Base-by-base conservation (phyloP, 2,329 filamentous ascomycete species). In the Talaromyces sp. region DNA sequence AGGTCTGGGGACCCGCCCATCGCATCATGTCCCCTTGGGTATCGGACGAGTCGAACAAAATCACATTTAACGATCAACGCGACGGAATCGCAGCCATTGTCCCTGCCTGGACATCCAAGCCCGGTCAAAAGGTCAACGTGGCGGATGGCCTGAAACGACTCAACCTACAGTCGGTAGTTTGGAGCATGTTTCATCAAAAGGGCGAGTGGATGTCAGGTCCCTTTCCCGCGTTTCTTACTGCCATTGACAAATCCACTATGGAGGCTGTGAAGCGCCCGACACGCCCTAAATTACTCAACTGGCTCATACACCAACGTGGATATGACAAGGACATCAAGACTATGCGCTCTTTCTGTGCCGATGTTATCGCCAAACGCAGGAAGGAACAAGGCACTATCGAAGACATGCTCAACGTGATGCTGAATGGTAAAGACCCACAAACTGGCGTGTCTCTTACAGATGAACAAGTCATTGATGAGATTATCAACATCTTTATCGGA, bases 1-100 rank as follows among this genome's bases (percentile, higher is more conserved):
- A 73, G 43, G 86, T 85, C 70, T 92, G 89, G 89, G 87, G 84
- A 33, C 83, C 89, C 67, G 89, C 90, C 11, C 82, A 84, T 67
- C 77, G 81, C 2, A 78, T 81, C 57, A 75, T 84, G 70, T 74
- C 79, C 19, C 81, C 82, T 0, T 76, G 77, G 1, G 80, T 84
- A 64, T 77, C 79, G 0, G 76, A 78, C 1, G 71, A 79, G 5
- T 75, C 75, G 1, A 75, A 81, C 13, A 71, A 75, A 14, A 67
- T 69, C 11, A 77, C 79, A 72, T 80, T 85, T 67, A 68, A 68
- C 24, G 82, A 85, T 65, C 81, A 87, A 72, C 75, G 79, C n/a
- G 78, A 79, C 50, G 79, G 78, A n/a, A 78, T 82, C 0, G 70
- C 73, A 10, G 84, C 86, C 66, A 74, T 88, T 43, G 71, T 85